Base-by-base conservation (phyloP, 495 filamentous ascomycete species). In the Penicillium arizonense region DNA sequence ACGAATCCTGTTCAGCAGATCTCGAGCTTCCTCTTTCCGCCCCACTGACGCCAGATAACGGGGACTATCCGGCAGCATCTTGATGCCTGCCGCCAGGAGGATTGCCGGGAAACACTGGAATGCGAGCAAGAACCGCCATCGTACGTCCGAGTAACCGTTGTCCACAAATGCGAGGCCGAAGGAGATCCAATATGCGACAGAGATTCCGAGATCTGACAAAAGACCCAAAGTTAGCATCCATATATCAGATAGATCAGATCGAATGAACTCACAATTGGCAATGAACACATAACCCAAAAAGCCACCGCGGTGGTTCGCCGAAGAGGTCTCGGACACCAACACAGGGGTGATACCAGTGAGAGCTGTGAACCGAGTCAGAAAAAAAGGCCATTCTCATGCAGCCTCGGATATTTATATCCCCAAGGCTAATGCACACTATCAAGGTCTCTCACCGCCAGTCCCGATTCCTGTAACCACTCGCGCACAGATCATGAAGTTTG, bases 121-220 rank as follows among this genome's bases (percentile, higher is more conserved):
- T 1, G 78, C 80, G 4, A 85, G 71, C 8, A 79, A 62, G 33
- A 83, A 81, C 4, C 81, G 69, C 80, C 80, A 81, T 59, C 79
- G 60, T 38, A 84, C 62, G 34, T 75, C 69, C 12, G 74, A 73
- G 49, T 78, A 73, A 21, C 75, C 77, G 47, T 76, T 61, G 45
- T 81, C 59, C 54, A 82, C 64, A 48, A 77, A 80, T 11, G 79
- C 71, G 38, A 84, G 67, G 36, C 80, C 79, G 53, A 83, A 85
- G 16, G 78, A 78, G 51, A 85, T 69, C 83, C 82, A 86, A 64
- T 86, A 85, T 7, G 82, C 82, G 26, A 86, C 64, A 3, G 77
- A 75, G 28, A 87, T 82, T 45, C 82, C 82, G 10, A 84, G 68
- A 55, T 82, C 76, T 80, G 20, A 28, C 20, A 41, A 10, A 7